Base-by-base conservation (phyloP, 1,284 basidiomycete genomes). In the Inonotus obliquus region DNA sequence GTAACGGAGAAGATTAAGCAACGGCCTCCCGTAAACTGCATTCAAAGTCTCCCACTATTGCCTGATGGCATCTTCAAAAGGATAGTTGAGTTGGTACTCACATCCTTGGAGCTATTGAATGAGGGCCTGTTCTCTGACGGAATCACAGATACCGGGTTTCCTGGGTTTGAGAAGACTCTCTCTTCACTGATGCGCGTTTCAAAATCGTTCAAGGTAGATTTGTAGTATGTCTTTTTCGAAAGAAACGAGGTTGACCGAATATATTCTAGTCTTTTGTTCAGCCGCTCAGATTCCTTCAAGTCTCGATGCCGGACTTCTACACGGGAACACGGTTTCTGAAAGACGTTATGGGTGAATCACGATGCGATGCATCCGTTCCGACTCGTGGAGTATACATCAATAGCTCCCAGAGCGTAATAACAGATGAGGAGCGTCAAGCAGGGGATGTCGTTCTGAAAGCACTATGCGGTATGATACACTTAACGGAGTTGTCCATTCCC, bases 71-170 rank as follows among this genome's bases (percentile, higher is more conserved):
- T 57, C 21, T 19, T 27, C n/a, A 48, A 37, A 17, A 13, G 17
- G 2, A 48, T 57, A 17, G 17, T 57, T 11, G 44, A 47, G 27
- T 25, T 57, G 17, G 56, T 19, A 17, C 56, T 57, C 45, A n/a
- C 44, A 4, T 57, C 55, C 19, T 57, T 19, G 14, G 39, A 41
- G 27, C 32, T 57, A 29, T 17, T 48, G 17, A 39, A 48, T 23
- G 56, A 57, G 32, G 35, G 14, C 2, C n/a, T 32, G n/a, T 57
- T 48, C 35, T 57, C 44, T n/a, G 44, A 57, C 27, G 56, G 44
- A 5, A 11, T 57, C 2, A 29, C 21, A 2, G 27, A 48, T 17
- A 57, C 56, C 21, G n/a, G 21, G 14, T 35, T 35, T 23, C 13
- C 4, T 9, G n/a, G 44, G 7, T 48, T 57, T 35, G 13, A 29